Percentiles rank a stretch among this genome's conserved stretches.
phyloP scores from a whole-genome alignment of 306 rosid species.

The Cyclanthera cordifolia region DNA sequence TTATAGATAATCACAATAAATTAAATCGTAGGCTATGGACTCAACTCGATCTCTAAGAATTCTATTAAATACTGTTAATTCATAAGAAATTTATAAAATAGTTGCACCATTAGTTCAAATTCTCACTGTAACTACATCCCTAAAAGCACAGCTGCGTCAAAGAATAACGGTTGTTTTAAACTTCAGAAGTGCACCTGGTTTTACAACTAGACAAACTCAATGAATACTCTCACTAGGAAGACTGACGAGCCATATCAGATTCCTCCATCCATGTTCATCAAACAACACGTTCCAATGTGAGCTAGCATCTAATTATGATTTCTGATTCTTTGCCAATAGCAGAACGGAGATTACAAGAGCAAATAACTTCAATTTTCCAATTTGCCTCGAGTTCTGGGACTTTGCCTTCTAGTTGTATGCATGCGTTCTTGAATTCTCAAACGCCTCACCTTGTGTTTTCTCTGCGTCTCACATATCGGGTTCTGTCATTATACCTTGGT shows the following conservation, averaged over 20 bases:
- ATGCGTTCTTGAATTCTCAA: not conserved
- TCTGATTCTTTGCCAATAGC: not conserved
- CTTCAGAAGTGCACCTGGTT: not conserved
- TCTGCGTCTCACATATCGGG: constrained; percentile 59
- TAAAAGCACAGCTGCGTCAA: not conserved
- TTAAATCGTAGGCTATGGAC: no score
- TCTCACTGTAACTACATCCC: no score
- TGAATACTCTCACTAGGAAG: not conserved
- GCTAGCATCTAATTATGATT: not conserved
- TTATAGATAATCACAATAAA: no score
- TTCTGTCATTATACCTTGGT: constrained; percentile 82
- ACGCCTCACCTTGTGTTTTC: constrained; percentile 47
- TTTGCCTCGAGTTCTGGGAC: not conserved
- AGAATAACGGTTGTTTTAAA: not conserved
- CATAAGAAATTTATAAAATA: no score
- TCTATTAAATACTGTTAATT: no score
- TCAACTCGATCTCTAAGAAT: no score
- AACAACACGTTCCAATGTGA: not conserved
- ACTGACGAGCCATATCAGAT: not conserved
- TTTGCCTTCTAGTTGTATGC: not conserved
- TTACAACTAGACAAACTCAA: not conserved
- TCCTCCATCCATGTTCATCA: not conserved
- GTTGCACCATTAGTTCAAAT: no score
- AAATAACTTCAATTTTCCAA: not conserved
- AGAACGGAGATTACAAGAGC: not conserved